Percentiles rank a stretch among this genome's conserved stretches.
Evolutionary conservation across 352 stramenopile genomes (phyloP).

Genomic region (Globisporangium perplexum): DNA sequence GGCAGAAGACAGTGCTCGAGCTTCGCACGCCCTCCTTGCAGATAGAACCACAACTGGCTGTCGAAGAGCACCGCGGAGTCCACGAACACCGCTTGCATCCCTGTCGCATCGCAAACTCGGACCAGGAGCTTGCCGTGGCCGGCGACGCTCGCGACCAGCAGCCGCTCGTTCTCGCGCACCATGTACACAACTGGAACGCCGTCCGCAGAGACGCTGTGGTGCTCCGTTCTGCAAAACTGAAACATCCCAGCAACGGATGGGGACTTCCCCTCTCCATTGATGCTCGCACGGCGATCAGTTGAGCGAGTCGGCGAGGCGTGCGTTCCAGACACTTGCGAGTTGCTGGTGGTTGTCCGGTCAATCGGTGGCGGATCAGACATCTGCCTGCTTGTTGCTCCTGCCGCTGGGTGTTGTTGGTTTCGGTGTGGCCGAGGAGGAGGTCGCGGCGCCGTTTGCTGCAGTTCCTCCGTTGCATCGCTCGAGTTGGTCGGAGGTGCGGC

Average conservation of each 20-base stretch:
- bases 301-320: neutral
- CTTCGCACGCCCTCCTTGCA: constrained; percentile 29
- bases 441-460: constrained; percentile 2
- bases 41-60: constrained; percentile 60
- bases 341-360: neutral
- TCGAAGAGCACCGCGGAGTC: constrained; percentile 62
- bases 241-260: neutral
- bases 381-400: neutral
- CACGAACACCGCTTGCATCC: constrained; percentile 40
- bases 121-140: constrained; percentile 53
- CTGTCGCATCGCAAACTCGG: constrained; percentile 48
- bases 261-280: neutral
- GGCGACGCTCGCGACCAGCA: constrained; percentile 47
- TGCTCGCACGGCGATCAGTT: neutral
- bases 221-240: constrained; percentile 39
- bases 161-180: constrained; percentile 43
- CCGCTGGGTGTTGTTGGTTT: neutral
- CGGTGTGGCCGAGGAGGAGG: constrained; percentile 12
- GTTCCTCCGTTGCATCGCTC: neutral
- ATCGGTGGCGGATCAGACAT: neutral
- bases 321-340: neutral
- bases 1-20: constrained; percentile 37
- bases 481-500: neutral
- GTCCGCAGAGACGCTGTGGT: constrained; percentile 14
- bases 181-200: constrained; percentile 35